Percentiles rank a stretch among this genome's conserved stretches.
Conservation (phyloP, 1,284 basidiomycete species). For the Papiliotrema flavescens region DNA sequence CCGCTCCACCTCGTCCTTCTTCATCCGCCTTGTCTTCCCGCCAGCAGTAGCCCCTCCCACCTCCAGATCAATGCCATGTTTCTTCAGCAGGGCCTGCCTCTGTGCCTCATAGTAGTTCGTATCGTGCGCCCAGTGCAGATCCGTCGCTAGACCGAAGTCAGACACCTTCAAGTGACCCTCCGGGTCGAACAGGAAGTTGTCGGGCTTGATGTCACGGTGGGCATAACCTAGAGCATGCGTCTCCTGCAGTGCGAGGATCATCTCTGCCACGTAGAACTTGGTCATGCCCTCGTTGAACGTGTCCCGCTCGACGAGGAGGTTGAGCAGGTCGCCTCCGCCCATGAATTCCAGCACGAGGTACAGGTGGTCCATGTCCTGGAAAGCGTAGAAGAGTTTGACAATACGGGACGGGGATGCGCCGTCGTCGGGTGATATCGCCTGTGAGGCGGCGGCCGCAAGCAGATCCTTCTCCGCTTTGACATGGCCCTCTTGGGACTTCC, state of each 20-base stretch:
- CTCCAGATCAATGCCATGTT: slow-evolving; percentile 91
- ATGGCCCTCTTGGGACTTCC: slow-evolving; percentile 91
- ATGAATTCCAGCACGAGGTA: slow-evolving; percentile 94
- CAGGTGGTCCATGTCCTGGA: slow-evolving; percentile 76
- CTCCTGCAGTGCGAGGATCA: slow-evolving; percentile 92
- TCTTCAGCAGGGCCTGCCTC: slow-evolving; percentile 77
- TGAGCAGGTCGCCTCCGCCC: slow-evolving; percentile 93
- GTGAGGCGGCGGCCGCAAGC: slow-evolving; percentile 37
- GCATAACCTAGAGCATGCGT: slow-evolving; percentile 95
- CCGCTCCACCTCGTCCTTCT: slow-evolving; percentile 69
- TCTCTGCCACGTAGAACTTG: slow-evolving; percentile 94
- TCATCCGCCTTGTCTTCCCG: slow-evolving; percentile 61
- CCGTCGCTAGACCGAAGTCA: slow-evolving; percentile 89
- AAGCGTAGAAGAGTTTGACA: slow-evolving; percentile 80
- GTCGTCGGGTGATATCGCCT: slow-evolving; percentile 58
- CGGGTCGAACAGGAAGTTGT: slow-evolving; percentile 92
- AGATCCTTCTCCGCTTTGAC: slow-evolving; percentile 48
- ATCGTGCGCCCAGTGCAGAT: slow-evolving; percentile 65
- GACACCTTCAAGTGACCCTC: slow-evolving; percentile 90
- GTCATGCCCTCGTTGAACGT: slow-evolving; percentile 92
- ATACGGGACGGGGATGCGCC: slow-evolving; percentile 72
- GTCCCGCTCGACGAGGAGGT: slow-evolving; percentile 88
- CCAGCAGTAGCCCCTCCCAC: slow-evolving; percentile 47
- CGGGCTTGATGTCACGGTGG: slow-evolving; percentile 94
- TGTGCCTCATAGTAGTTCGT: slow-evolving; percentile 94